Percentiles rank a stretch among this genome's conserved stretches.
These are phyloP conservation scores for Barnettozyma wickerhamii DNA, from an alignment of 805 yeast species.

Conservation along the genomic window DNA sequence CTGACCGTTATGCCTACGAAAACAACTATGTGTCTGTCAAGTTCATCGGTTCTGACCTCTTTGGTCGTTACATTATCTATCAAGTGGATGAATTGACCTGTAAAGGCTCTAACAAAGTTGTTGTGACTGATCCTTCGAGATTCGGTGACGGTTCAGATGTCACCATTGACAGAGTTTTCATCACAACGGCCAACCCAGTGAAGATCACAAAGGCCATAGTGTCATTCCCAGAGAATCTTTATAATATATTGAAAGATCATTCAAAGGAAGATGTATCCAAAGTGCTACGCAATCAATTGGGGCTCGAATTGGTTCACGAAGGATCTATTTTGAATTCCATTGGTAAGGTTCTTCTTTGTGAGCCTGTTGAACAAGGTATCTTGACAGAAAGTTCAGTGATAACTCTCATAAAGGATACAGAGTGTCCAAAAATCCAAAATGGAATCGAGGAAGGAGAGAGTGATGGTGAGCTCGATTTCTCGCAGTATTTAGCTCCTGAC, in stretches of 20 bases:
- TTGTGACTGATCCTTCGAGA: conserved; percentile 8
- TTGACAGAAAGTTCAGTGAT: conserved; percentile 45
- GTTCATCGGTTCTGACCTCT: conserved; percentile 14
- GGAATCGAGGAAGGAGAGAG: conserved; percentile 1
- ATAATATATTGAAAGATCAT: conserved; percentile 14
- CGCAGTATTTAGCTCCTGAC: conserved; percentile 12
- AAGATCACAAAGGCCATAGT: conserved; percentile 18
- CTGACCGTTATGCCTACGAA: too few species aligned
- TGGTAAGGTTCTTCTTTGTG: conserved; percentile 56
- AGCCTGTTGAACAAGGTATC: conserved; percentile 70
- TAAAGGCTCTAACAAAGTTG: conserved; percentile 9
- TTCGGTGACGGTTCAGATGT: conserved; percentile 13
- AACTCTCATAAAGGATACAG: conserved; percentile 40
- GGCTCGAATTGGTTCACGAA: conserved; percentile 16
- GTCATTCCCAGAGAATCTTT: conserved; percentile 19
- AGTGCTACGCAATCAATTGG: conserved; percentile 8
- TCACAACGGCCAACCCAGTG: conserved; percentile 14
- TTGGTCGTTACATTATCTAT: conserved; percentile 8
- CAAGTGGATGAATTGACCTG: conserved; percentile 6
- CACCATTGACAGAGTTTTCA: conserved; percentile 18
- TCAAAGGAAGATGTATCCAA: conserved; percentile 14
- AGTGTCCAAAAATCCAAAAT: too few species aligned
- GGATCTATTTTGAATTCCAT: conserved; percentile 14
- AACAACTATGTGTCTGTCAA: conserved; percentile 15
- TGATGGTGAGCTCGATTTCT: conserved; percentile 13